A percentile compares a stretch with the other conserved stretches of the same genome.
Conservation (phyloP, 2,329 filamentous ascomycete genomes). For the Ceratocystis destructans region DNA sequence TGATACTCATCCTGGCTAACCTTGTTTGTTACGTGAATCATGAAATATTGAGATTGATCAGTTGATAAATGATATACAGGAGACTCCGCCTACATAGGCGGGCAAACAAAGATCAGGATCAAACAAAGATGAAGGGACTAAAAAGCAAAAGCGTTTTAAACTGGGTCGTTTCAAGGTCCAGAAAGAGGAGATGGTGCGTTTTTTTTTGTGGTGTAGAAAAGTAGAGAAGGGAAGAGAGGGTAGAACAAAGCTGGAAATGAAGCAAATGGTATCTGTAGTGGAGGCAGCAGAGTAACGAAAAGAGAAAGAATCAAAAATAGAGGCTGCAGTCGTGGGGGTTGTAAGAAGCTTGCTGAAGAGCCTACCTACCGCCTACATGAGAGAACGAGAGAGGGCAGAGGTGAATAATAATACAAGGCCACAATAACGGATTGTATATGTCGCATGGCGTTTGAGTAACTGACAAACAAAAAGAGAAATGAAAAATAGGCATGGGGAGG, state of each 20-base stretch:
- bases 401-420: neutral
- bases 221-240: neutral
- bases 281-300: neutral
- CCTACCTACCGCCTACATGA: neutral
- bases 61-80: slow-evolving; percentile 13
- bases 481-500: neutral
- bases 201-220: slow-evolving; percentile 17
- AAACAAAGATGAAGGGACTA: slow-evolving; percentile 3
- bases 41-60: slow-evolving; percentile 2
- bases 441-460: neutral
- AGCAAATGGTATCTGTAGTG: neutral
- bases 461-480: neutral
- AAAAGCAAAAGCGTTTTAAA: neutral
- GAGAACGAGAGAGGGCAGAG: neutral
- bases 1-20: no score
- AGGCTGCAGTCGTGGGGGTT: neutral
- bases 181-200: slow-evolving; percentile 18
- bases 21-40: slow-evolving; percentile 11
- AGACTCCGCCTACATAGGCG: neutral
- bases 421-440: neutral
- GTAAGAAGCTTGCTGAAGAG: neutral
- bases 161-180: neutral
- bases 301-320: neutral
- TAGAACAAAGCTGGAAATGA: neutral
- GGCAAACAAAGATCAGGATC: neutral